Base-by-base conservation (phyloP, 306 rosid species). In the Oxytropis ochrocephala region DNA sequence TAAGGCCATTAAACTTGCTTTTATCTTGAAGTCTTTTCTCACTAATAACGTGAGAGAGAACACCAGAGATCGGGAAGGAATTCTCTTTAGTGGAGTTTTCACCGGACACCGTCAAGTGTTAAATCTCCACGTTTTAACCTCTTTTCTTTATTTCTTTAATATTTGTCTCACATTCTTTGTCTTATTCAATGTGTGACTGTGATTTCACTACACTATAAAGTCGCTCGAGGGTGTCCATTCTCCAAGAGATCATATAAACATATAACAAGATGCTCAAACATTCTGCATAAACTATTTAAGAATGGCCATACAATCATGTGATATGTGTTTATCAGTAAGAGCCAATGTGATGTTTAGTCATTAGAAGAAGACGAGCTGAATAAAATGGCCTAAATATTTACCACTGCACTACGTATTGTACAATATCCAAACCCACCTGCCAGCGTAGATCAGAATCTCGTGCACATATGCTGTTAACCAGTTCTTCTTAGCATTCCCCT, bases 401-500 rank as follows among this genome's bases (percentile, higher is more conserved):
- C 57, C 64, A 60, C 21, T 52, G 7, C 46, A 41, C 11, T 41
- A 38, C 43, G 24, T 58, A 69, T 61, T 29, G 38, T 53, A 46
- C 54, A 39, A 49, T 17, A 36, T 36, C 46, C 33, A 1, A 42
- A 30, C 41, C 66, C 43, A 38, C 74, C 74, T 39, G 56, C 39
- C 53, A 71, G 56, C 48, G 16, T 55, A 55, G 54, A 72, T 47
- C 57, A 55, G 78, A 64, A 57, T 71, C 32, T 18, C 3, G 2
- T 64, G 48, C 69, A 64, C 35, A 29, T 36, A 53, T 44, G 60
- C 5, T 1, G 69, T 64, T 56, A 72, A 54, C 51, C 8, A 0
- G 46, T 66, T 78, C 81, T 70, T 70, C 82, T 72, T 72, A 29
- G 58, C 13, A 41, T 49, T 29, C 41, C 56, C 51, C 43, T 60